phyloP scores from a whole-genome alignment of 129 eudicot species.

The Arctium lappa region DNA sequence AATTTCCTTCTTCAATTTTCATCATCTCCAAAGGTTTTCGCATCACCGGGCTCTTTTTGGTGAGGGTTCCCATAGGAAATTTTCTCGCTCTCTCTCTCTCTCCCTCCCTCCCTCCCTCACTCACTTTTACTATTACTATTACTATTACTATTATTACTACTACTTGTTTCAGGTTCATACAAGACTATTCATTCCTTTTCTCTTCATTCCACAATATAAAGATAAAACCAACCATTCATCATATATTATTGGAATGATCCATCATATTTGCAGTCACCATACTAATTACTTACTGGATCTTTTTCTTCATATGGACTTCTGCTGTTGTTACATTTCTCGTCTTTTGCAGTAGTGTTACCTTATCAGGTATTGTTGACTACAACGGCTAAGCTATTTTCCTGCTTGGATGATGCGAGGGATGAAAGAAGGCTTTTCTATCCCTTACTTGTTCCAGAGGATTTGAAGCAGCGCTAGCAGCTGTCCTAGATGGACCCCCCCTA shows the following conservation, averaged over 20 bases:
- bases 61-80: conserved; percentile 61
- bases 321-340: conserved; percentile 41
- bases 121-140: neutral
- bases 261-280: neutral
- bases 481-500: conserved; percentile 69
- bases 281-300: conserved; percentile 26
- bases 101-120: neutral
- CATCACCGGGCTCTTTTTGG: conserved; percentile 57
- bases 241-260: neutral
- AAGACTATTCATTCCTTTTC: conserved; percentile 6
- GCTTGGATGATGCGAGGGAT: conserved; percentile 29
- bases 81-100: conserved; percentile 10
- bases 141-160: neutral
- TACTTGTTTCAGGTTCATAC: conserved; percentile 28
- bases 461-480: conserved; percentile 42
- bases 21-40: conserved; percentile 43
- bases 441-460: conserved; percentile 42
- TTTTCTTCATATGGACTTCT: conserved; percentile 8
- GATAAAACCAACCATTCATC: neutral
- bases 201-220: neutral
- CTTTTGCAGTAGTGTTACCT: conserved; percentile 57
- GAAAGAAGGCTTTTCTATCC: conserved; percentile 44
- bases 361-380: conserved; percentile 41
- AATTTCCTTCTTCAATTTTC: neutral
- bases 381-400: conserved; percentile 37